Conservation (phyloP, 176 grass and related monocot genomes). For the Cymbopogon citratus region DNA sequence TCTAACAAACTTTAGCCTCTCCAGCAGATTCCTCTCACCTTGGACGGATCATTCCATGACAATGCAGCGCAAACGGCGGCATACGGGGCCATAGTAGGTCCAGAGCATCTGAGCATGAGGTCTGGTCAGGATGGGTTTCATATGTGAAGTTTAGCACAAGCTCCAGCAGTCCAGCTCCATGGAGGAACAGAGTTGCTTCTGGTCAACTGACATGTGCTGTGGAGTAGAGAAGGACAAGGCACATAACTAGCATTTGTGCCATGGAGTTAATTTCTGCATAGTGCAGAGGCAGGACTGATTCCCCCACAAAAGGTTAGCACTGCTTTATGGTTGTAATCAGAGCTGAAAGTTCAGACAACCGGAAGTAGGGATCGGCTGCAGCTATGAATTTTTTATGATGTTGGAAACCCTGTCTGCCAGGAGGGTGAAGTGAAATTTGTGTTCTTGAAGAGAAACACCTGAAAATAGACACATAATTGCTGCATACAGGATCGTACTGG, state of each 20-base stretch:
- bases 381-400: background rate
- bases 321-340: background rate
- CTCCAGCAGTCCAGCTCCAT: background rate
- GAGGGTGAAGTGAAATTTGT: background rate
- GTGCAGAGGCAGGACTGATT: background rate
- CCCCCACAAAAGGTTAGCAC: background rate
- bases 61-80: background rate
- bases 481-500: background rate
- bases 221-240: background rate
- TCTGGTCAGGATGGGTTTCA: conserved; percentile 23
- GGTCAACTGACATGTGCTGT: background rate
- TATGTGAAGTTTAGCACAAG: conserved; percentile 1
- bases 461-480: background rate
- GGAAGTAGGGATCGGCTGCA: background rate
- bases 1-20: background rate
- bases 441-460: background rate
- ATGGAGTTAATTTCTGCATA: background rate
- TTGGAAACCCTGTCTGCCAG: background rate
- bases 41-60: conserved; percentile 21
- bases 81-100: background rate
- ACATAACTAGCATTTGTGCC: background rate
- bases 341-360: background rate
- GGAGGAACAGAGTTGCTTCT: background rate
- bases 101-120: conserved; percentile 3
- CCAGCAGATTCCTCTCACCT: conserved; percentile 5